Conservation (phyloP, 2,329 filamentous ascomycete genomes). For the Ceratocystiopsis minuta region DNA sequence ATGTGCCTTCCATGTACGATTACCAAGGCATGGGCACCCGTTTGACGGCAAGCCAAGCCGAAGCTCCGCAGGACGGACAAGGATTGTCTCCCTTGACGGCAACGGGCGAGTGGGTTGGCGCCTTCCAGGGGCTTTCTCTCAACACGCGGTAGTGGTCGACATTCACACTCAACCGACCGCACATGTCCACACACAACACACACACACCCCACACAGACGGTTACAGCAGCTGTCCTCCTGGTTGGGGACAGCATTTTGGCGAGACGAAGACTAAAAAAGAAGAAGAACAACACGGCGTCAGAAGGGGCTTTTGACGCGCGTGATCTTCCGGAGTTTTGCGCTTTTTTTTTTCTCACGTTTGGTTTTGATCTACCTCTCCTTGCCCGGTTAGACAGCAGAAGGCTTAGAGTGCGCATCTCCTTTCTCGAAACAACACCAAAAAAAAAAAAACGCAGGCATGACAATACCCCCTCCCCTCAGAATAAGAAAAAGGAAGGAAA, state of each 20-base stretch:
- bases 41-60: constrained; percentile 24
- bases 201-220: neutral
- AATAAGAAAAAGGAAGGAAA: no score
- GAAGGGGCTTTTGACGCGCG: neutral
- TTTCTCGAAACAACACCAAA: constrained; percentile 1
- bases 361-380: neutral
- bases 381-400: constrained; percentile 6
- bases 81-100: constrained; percentile 23
- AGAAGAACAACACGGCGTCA: neutral
- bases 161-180: no score
- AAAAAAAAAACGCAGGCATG: neutral
- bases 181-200: neutral
- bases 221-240: no score
- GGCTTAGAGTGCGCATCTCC: constrained; percentile 6
- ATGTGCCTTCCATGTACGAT: constrained; percentile 15
- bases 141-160: constrained; percentile 20
- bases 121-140: constrained; percentile 56
- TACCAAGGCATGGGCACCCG: constrained; percentile 30
- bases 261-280: neutral
- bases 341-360: neutral
- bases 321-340: neutral
- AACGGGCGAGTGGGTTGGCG: constrained; percentile 41
- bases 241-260: no score
- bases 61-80: constrained; percentile 18
- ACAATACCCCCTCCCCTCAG: no score